Evolutionary conservation across 441 rosid genomes (phyloP), one percentile per base, ranked within the genome.

Genomic region (Cnidoscolus chayamansa): DNA sequence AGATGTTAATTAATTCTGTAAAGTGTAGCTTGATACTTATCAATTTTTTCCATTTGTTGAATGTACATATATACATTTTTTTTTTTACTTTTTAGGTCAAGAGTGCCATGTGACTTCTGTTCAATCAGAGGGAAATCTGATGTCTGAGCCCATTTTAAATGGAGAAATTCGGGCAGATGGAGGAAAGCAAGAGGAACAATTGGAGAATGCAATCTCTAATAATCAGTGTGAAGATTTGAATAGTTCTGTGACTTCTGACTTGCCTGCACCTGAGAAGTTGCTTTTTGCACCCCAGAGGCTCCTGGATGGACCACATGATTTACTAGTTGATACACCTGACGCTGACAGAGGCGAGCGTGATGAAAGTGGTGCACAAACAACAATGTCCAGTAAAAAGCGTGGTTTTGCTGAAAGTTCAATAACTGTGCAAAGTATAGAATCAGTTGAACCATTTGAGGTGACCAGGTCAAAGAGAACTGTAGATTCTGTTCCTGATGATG

Each of bases 401-500:
- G 85, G 86, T 75, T 85, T 86, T 69, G 84, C 91, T 0, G 99
- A 93, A 82, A 89, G 96, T 83, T 81, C 91, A n/a, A 68, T 84
- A 9, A 87, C 92, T 45, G 80, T 85, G 69, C 90, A 86, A 80
- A 88, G 90, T 84, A 73, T 88, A 80, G 84, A 89, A 74, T 86
- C 93, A 65, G 80, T 81, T 47, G 96, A 88, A 81, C 88, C 98
- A 70, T 88, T 83, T 79, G 94, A 87, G 68, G 75, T 81, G 72
- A 76, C 79, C 32, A 80, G 54, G 74, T 86, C 88, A 37, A 87
- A 82, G 82, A 84, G 83, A 85, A 89, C 85, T 15, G 83, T 80
- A 56, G 88, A 80, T 66, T 90, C 90, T 63, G 72, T 96, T 85
- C 99, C 99, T 72, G 95, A 89, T 79, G 99, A 96, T 65, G 97